Conservation (phyloP, 208 protist genomes). For the Trichomonas vaginalis region DNA sequence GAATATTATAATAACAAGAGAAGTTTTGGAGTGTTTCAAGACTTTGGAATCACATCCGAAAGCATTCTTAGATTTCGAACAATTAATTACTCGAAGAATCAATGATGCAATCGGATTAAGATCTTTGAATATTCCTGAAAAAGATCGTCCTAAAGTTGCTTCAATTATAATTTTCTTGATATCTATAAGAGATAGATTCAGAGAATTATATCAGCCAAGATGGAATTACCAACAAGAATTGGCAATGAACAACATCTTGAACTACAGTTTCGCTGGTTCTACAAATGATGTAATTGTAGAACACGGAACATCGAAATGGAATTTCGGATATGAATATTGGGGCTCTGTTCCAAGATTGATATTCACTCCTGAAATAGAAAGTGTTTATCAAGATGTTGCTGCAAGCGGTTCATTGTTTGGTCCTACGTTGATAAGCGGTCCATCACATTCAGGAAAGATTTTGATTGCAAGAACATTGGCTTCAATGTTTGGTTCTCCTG, state of each 20-base stretch:
- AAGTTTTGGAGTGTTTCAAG: background rate
- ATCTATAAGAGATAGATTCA: background rate
- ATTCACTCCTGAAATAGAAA: background rate
- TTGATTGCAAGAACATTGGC: background rate
- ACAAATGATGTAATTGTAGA: background rate
- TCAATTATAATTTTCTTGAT: background rate
- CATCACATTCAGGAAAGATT: background rate
- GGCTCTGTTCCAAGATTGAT: background rate
- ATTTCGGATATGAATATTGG: background rate
- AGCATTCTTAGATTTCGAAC: background rate
- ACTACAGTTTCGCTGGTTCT: background rate
- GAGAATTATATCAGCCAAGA: background rate
- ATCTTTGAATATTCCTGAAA: background rate
- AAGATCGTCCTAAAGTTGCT: background rate
- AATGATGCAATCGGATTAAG: background rate
- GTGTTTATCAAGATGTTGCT: background rate
- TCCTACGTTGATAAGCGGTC: background rate
- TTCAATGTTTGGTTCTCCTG: background rate
- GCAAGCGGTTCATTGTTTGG: too few relatives aligned
- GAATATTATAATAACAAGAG: background rate
- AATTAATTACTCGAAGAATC: background rate
- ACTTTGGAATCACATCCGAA: background rate
- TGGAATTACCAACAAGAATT: background rate
- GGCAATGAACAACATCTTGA: background rate
- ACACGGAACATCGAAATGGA: background rate